Conservation (phyloP, 2,329 filamentous ascomycete species). For the Monosporascus sp. region DNA sequence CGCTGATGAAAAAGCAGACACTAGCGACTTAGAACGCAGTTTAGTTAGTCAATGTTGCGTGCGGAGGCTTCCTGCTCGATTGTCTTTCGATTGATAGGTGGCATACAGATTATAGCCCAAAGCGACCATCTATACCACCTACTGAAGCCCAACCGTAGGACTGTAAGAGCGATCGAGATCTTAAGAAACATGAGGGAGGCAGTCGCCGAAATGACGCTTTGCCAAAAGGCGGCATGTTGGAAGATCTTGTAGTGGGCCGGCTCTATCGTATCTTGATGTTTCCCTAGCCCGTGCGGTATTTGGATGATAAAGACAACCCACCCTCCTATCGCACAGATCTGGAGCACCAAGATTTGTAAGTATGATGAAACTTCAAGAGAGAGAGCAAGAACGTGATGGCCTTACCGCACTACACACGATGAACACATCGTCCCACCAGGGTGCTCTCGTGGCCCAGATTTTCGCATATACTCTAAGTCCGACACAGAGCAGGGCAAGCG, state of each 20-base stretch:
- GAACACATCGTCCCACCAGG: constrained; percentile 23
- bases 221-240: constrained; percentile 37
- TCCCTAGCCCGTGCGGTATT: constrained; percentile 41
- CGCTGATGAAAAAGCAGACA: constrained; percentile 14
- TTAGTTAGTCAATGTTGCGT: background rate
- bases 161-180: constrained; percentile 39
- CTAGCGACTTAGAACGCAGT: constrained; percentile 14
- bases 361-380: background rate
- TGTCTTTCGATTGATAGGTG: background rate
- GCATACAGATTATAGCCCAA: constrained; percentile 10
- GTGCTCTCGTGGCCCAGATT: constrained; percentile 1
- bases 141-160: constrained; percentile 31
- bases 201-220: constrained; percentile 40
- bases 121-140: constrained; percentile 8
- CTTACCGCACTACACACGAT: constrained; percentile 23
- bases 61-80: background rate
- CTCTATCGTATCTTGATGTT: constrained; percentile 34
- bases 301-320: constrained; percentile 36
- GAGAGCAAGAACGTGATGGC: no score
- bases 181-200: constrained; percentile 38
- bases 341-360: background rate
- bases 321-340: constrained; percentile 26
- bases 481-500: background rate
- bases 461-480: background rate
- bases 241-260: constrained; percentile 28